Conservation (phyloP, 2,329 filamentous ascomycete genomes). For the Hypoxylon sp. region DNA sequence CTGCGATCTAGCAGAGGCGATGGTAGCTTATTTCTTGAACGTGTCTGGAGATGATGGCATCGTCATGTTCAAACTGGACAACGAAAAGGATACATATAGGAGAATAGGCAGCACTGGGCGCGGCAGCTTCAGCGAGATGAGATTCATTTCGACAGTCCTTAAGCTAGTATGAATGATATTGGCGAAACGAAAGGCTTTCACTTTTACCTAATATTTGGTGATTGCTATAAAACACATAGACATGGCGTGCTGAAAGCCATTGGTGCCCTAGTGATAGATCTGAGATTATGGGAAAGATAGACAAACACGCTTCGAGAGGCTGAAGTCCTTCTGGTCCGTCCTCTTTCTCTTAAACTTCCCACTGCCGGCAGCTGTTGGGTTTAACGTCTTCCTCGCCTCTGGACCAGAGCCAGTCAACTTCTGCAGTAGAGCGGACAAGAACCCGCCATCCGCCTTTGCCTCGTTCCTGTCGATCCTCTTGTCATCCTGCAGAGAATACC, state of each 20-base stretch:
- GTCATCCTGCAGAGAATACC: constrained; percentile 38
- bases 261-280: not conserved
- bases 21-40: not conserved
- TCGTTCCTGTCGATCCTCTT: constrained; percentile 38
- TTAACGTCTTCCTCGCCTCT: not conserved
- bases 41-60: not conserved
- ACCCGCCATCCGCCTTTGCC: constrained; percentile 40
- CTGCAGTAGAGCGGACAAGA: constrained; percentile 45
- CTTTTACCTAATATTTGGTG: not conserved
- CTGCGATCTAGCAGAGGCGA: not conserved
- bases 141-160: not conserved
- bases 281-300: constrained; percentile 1
- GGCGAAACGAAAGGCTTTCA: not conserved
- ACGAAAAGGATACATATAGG: constrained; percentile 1
- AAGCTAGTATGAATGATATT: not conserved
- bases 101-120: not conserved
- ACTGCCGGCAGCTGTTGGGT: not conserved
- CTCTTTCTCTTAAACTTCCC: constrained; percentile 19
- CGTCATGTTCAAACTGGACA: not conserved
- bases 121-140: no score
- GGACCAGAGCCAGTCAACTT: constrained; percentile 13
- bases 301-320: constrained; percentile 14
- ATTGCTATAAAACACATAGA: not conserved
- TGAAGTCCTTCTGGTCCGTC: not conserved
- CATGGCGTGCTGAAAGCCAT: not conserved